Percentiles rank a stretch among this genome's conserved stretches.
Conservation (phyloP, 768 basidiomycete genomes). For the Amanita muscaria region DNA sequence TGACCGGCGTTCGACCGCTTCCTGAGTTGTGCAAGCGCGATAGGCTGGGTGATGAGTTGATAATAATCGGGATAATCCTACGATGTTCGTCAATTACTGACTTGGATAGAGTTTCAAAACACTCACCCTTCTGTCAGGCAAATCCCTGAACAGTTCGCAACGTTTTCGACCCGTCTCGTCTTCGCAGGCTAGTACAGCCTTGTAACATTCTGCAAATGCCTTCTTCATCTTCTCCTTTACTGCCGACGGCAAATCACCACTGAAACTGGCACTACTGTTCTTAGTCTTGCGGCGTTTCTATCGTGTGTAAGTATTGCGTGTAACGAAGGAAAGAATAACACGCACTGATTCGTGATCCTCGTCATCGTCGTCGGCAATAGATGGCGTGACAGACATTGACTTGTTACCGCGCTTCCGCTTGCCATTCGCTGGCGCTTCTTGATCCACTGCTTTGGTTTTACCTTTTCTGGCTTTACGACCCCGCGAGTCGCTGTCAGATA, state of each 20-base stretch:
- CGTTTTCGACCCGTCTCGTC: constrained; percentile 70
- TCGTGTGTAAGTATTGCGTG: constrained; percentile 4
- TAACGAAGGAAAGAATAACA: constrained; percentile 9
- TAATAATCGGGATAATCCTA: constrained; percentile 93
- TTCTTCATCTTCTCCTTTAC: constrained; percentile 77
- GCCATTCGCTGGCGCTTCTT: constrained; percentile 39
- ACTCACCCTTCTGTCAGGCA: constrained; percentile 70
- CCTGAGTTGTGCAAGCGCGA: constrained; percentile 79
- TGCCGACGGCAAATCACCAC: constrained; percentile 43
- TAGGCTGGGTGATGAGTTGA: constrained; percentile 77
- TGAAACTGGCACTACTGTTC: constrained; percentile 19
- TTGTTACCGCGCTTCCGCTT: constrained; percentile 76
- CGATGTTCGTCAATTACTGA: not conserved
- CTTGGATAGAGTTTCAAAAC: not conserved
- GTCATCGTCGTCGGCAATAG: constrained; percentile 70
- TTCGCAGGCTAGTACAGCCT: constrained; percentile 64
- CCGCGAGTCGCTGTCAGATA: constrained; percentile 50
- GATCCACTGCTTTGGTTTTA: constrained; percentile 47
- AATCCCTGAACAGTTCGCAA: constrained; percentile 80
- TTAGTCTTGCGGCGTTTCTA: constrained; percentile 87
- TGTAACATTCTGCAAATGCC: constrained; percentile 66
- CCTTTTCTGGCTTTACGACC: constrained; percentile 59
- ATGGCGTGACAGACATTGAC: constrained; percentile 70
- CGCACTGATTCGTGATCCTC: constrained; percentile 62
- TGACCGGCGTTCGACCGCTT: constrained; percentile 58